phyloP scores from a whole-genome alignment of 768 basidiomycete species.

The Saitozyma podzolica region DNA sequence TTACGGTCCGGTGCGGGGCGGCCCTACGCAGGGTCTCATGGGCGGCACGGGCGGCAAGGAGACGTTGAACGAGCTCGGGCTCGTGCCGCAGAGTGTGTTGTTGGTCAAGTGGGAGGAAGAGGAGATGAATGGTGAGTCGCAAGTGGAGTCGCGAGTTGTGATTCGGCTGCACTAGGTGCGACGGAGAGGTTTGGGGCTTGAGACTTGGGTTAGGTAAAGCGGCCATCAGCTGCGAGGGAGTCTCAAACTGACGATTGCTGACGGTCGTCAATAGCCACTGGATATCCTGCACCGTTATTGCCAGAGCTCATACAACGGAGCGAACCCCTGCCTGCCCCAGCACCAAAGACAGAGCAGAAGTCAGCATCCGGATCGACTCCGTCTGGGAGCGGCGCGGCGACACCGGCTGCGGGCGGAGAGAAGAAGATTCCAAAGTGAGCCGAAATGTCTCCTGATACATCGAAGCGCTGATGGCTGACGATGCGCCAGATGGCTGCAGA shows the following conservation, averaged over 20 bases:
- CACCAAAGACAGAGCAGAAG: slow-evolving; percentile 10
- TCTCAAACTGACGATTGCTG: neutral
- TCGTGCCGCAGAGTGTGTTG: slow-evolving; percentile 51
- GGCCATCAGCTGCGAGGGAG: no score
- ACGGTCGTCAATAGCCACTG: slow-evolving; percentile 24
- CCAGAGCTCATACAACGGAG: slow-evolving; percentile 37
- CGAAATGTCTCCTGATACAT: neutral
- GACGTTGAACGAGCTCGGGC: slow-evolving; percentile 41
- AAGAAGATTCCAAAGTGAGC: slow-evolving; percentile 53
- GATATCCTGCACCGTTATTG: slow-evolving; percentile 41
- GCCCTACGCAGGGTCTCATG: slow-evolving; percentile 24
- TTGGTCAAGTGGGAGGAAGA: slow-evolving; percentile 48
- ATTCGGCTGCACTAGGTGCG: neutral
- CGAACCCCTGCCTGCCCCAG: slow-evolving; percentile 40
- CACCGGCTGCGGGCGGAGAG: slow-evolving; percentile 23
- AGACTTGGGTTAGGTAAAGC: no score
- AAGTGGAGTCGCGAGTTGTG: neutral
- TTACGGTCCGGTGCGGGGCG: slow-evolving; percentile 36
- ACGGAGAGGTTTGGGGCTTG: neutral
- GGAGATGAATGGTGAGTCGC: slow-evolving; percentile 46
- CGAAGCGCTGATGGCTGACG: slow-evolving; percentile 1
- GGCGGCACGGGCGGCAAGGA: slow-evolving; percentile 41
- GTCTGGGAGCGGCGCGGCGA: slow-evolving; percentile 1
- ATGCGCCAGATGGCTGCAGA: slow-evolving; percentile 38
- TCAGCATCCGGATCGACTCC: neutral